Evolutionary conservation across 1,284 basidiomycete species (phyloP).

Genomic region (Cutaneotrichosporon cutaneum): DNA sequence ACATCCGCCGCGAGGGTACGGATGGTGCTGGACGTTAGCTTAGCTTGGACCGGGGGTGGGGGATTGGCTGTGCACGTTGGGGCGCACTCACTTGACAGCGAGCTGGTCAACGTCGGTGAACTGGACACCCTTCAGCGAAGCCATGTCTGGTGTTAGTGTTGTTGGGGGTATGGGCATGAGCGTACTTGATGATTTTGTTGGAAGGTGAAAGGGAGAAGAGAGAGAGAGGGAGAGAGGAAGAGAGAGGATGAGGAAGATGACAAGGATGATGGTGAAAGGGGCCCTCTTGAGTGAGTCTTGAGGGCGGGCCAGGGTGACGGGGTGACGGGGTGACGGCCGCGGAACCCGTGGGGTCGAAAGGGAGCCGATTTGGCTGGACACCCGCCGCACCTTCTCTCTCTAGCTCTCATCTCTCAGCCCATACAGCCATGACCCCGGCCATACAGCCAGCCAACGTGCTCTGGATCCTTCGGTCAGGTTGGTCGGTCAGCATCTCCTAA

Average conservation of each 20-base stretch:
- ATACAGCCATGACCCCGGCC: too few species aligned
- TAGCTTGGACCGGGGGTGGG: too few species aligned
- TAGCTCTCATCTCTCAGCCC: too few species aligned
- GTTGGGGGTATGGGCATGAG: background rate
- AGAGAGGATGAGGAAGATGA: slow-evolving; percentile 30
- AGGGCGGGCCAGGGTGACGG: background rate
- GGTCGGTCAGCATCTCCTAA: too few species aligned
- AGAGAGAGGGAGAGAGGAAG: slow-evolving; percentile 1
- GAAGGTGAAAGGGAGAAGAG: background rate
- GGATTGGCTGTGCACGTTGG: background rate
- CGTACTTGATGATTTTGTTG: background rate
- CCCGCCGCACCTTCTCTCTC: too few species aligned
- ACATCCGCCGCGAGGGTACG: slow-evolving; percentile 55
- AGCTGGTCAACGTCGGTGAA: slow-evolving; percentile 57
- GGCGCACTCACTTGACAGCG: slow-evolving; percentile 40
- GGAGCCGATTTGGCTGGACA: background rate
- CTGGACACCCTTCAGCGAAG: slow-evolving; percentile 25
- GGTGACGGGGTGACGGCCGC: background rate
- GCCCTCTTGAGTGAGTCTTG: background rate
- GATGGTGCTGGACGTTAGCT: slow-evolving; percentile 49
- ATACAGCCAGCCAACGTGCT: background rate
- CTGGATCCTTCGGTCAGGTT: too few species aligned
- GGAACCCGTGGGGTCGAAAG: background rate
- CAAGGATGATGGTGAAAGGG: background rate
- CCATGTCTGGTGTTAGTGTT: slow-evolving; percentile 13